Evolutionary conservation across 2,329 filamentous ascomycete genomes (phyloP).

Genomic region (Fusarium sp.): DNA sequence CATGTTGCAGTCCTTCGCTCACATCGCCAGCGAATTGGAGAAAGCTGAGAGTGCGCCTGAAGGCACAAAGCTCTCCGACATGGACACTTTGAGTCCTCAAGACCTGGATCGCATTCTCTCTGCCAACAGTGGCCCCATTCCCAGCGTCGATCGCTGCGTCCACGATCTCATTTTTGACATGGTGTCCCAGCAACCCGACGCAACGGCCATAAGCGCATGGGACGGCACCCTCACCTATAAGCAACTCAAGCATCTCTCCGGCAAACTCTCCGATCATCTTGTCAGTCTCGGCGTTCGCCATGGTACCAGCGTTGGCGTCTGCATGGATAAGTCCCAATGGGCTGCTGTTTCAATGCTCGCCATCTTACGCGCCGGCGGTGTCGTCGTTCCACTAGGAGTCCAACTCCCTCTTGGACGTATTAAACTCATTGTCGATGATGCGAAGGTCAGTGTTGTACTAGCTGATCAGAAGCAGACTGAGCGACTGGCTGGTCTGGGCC

Average conservation of each 20-base stretch:
- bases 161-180: not conserved
- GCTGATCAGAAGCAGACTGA: not conserved
- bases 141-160: not conserved
- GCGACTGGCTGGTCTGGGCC: not conserved
- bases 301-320: not conserved
- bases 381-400: not conserved
- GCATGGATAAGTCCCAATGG: conserved; percentile 6
- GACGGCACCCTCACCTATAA: not conserved
- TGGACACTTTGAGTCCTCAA: not conserved
- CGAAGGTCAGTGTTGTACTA: not conserved
- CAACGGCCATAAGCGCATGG: not conserved
- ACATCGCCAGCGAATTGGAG: not conserved
- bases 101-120: not conserved
- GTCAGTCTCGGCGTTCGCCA: not conserved
- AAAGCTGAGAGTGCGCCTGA: not conserved
- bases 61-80: accelerated
- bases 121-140: not conserved
- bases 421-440: not conserved
- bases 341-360: not conserved
- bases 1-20: not conserved
- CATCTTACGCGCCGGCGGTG: not conserved
- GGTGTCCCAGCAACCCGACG: not conserved
- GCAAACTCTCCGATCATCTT: not conserved
- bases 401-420: not conserved
- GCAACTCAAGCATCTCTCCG: not conserved